Percentiles rank a stretch among this genome's conserved stretches.
phyloP scores from a whole-genome alignment of 495 filamentous ascomycete species.

The Lepidopterella palustris region DNA sequence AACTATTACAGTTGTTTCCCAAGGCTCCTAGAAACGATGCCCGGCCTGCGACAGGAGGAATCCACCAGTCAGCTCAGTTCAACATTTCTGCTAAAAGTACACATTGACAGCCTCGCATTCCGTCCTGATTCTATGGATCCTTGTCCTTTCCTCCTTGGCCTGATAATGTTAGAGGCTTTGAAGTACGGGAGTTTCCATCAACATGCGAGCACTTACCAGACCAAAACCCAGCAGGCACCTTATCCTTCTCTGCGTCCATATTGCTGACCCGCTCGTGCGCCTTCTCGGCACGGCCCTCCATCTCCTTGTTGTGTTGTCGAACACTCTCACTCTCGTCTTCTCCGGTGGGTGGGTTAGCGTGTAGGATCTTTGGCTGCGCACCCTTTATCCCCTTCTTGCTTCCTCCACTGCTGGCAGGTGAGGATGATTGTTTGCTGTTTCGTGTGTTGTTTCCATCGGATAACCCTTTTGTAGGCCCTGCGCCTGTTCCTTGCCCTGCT shows the following conservation, averaged over 20 bases:
- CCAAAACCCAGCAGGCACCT: constrained; percentile 33
- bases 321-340: constrained; percentile 32
- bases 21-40: too few species aligned
- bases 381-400: constrained; percentile 23
- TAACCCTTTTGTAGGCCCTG: constrained; percentile 1
- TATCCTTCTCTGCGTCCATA: constrained; percentile 30
- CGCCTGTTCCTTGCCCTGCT: constrained; percentile 18
- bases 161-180: constrained; percentile 1
- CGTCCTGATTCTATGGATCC: background rate
- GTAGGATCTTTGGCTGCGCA: constrained; percentile 39
- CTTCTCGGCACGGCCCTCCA: constrained; percentile 48
- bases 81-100: too few species aligned
- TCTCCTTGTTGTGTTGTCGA: constrained; percentile 55
- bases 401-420: background rate
- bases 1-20: too few species aligned
- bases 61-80: too few species aligned
- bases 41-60: too few species aligned
- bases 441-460: background rate
- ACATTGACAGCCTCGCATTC: too few species aligned
- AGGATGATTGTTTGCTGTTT: constrained; percentile 8
- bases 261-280: constrained; percentile 27
- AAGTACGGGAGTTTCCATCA: background rate
- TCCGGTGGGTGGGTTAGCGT: constrained; percentile 42
- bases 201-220: constrained; percentile 23
- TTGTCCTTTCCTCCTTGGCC: constrained; percentile 12